Evolutionary conservation across 306 rosid species (phyloP).

Genomic region (Fagus crenata): DNA sequence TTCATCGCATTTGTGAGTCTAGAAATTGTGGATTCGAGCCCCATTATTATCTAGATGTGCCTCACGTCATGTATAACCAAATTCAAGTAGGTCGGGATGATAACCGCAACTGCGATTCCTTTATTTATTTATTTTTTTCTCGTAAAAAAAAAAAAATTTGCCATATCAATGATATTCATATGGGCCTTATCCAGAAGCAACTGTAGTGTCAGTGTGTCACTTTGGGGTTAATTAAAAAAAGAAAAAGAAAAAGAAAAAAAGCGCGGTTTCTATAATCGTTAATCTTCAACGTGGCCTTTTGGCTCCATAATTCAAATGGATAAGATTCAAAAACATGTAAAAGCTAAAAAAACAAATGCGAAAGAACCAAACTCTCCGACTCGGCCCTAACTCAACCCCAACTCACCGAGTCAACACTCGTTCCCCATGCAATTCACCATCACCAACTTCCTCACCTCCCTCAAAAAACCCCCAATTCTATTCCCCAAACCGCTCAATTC

Average conservation of each 20-base stretch:
- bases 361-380: neutral
- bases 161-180: too few species aligned
- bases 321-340: conserved; percentile 7
- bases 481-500: conserved; percentile 22
- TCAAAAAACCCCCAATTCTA: conserved; percentile 25
- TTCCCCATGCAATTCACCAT: neutral
- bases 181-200: too few species aligned
- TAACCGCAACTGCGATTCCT: too few species aligned
- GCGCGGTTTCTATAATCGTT: neutral
- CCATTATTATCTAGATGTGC: too few species aligned
- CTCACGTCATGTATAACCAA: too few species aligned
- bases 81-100: too few species aligned
- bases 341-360: neutral
- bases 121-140: too few species aligned
- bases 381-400: neutral
- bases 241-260: neutral
- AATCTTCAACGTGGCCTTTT: neutral
- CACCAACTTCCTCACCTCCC: conserved; percentile 36
- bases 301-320: conserved; percentile 16
- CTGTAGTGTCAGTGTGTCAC: too few species aligned
- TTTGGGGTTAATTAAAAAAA: too few species aligned
- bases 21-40: too few species aligned
- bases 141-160: too few species aligned
- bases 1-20: too few species aligned
- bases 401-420: conserved; percentile 43